A percentile compares a stretch with the other conserved stretches of the same genome.
Conservation (phyloP, 2,329 filamentous ascomycete genomes). For the Trematosphaeria pertusa region DNA sequence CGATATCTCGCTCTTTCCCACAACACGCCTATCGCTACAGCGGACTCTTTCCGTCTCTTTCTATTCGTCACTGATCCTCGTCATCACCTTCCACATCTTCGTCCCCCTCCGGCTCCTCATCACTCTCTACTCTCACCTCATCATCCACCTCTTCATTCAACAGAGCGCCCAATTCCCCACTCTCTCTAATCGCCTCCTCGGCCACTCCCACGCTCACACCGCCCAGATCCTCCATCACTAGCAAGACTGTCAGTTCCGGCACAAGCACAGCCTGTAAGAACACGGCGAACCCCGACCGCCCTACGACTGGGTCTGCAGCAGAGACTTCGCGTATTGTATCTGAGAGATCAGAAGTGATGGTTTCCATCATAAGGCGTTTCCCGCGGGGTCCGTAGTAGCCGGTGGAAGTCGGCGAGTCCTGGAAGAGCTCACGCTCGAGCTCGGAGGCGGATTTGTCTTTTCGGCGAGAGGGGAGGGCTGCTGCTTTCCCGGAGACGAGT, state of each 20-base stretch:
- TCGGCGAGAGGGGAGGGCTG: slow-evolving; percentile 35
- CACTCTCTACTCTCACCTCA: slow-evolving; percentile 42
- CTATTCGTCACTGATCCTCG: neutral
- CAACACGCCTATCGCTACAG: too few species aligned
- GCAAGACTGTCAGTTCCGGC: slow-evolving; percentile 66
- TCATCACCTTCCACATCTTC: slow-evolving; percentile 2
- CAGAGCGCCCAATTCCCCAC: slow-evolving; percentile 70
- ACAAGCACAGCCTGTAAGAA: slow-evolving; percentile 65
- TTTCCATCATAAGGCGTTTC: slow-evolving; percentile 70
- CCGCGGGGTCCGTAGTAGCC: slow-evolving; percentile 87
- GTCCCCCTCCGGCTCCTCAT: slow-evolving; percentile 22
- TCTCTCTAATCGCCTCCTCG: slow-evolving; percentile 68
- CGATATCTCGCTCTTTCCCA: too few species aligned
- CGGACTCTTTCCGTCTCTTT: too few species aligned
- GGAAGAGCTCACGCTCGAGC: slow-evolving; percentile 23
- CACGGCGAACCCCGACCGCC: slow-evolving; percentile 35
- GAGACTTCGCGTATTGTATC: slow-evolving; percentile 32
- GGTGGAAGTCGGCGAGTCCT: slow-evolving; percentile 26
- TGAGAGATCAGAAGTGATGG: slow-evolving; percentile 33
- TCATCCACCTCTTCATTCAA: slow-evolving; percentile 71
- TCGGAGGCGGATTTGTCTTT: slow-evolving; percentile 54
- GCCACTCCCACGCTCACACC: slow-evolving; percentile 53
- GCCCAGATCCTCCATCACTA: slow-evolving; percentile 65
- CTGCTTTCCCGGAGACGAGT: slow-evolving; percentile 31
- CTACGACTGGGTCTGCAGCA: slow-evolving; percentile 37